phyloP scores from a whole-genome alignment of 371 early-diverging fungal species.

The Mortierella sp. region DNA sequence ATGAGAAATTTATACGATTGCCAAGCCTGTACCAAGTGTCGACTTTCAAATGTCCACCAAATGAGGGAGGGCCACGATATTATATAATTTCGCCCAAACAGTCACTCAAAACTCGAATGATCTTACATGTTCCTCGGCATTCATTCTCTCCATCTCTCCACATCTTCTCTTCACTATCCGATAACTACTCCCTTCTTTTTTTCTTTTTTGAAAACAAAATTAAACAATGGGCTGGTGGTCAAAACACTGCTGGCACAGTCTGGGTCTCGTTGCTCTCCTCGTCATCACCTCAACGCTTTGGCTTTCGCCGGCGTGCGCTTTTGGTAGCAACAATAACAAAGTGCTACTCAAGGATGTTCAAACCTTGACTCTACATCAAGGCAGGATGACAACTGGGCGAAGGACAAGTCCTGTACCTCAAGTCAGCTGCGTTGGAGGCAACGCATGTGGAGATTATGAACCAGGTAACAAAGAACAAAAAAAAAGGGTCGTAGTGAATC shows the following conservation, averaged over 20 bases:
- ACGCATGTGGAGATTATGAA: constrained; percentile 46
- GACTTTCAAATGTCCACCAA: background rate
- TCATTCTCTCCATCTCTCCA: background rate
- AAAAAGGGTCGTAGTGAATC: too few relatives aligned
- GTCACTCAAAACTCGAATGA: background rate
- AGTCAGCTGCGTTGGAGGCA: constrained; percentile 48
- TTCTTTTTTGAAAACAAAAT: background rate
- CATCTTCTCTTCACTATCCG: background rate
- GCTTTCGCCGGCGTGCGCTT: constrained; percentile 12
- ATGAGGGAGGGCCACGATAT: too few relatives aligned
- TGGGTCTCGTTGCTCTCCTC: background rate
- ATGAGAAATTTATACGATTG: background rate
- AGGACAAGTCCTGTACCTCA: constrained; percentile 45
- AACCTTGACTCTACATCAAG: constrained; percentile 42
- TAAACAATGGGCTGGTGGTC: constrained; percentile 7
- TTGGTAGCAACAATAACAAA: constrained; percentile 23
- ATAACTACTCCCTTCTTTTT: background rate
- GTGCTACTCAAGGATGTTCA: constrained; percentile 46
- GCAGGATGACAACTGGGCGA: constrained; percentile 40
- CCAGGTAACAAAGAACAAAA: constrained; percentile 25
- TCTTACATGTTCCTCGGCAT: too few relatives aligned
- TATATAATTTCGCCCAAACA: background rate
- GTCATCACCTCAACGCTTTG: background rate
- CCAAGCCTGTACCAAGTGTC: background rate
- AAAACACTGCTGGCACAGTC: background rate